Evolutionary conservation across 1,284 basidiomycete species (phyloP), one percentile per base, ranked within the genome.

Genomic region (Athelia psychrophila): DNA sequence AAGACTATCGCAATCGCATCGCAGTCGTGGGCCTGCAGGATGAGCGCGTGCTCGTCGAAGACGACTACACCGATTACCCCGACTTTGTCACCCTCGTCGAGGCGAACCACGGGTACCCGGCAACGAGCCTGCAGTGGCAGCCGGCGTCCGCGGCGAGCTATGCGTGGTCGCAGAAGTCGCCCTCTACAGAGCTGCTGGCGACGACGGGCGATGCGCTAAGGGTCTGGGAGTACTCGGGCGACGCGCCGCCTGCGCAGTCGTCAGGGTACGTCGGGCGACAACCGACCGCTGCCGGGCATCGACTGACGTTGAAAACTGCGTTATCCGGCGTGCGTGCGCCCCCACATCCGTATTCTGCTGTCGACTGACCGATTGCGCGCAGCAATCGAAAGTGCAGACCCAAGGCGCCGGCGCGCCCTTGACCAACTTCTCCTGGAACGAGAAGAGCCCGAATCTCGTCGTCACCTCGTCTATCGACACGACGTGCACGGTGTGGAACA

Each of bases 391-490:
- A 77, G 84, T 91, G 9, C 88, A 92, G 63, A 88, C 80, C 62
- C 85, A 91, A 62, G 81, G 84, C 48, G 84, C 88, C 16, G 87
- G 87, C 9, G 93, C 95, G 3, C 95, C 95, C 1, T 73, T 98
- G 56, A 98, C 95, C 15, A 93, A 89, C 64, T 96, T 98, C 71
- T 93, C 93, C 1, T 98, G 95, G 95, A 97, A 96, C 65, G 86
- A 92, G 61, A 88, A 93, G 61, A 79, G 87, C 2, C 93, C 94
- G 1, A 88, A 84, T 56, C 81, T 90, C 48, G 86, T 98, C 61
- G 95, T 98, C 36, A 98, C 95, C 3, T 95, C 94, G 35, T 98
- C 94, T 8, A 98, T 96, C 61, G 95, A 98, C 68, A 96, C 93
- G 42, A 95, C 94, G 18, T 94, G 94, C 65, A 96, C 93, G 1